Evolutionary conservation across 2,329 filamentous ascomycete genomes (phyloP).

Genomic region (Phyllosticta paracitricarpa): DNA sequence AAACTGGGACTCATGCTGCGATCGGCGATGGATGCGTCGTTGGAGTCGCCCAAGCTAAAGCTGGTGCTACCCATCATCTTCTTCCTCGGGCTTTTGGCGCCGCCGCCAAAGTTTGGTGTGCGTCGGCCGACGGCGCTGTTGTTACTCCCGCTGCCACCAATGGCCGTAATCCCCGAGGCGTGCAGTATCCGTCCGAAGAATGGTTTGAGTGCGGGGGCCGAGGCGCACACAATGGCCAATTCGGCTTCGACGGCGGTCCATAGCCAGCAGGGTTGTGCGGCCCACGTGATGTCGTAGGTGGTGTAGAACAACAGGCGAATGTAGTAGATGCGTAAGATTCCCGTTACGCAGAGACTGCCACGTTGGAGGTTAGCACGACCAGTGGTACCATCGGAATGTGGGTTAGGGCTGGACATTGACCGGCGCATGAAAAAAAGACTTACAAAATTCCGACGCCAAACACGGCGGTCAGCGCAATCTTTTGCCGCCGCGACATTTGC

Average conservation of each 20-base stretch:
- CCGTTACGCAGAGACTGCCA: slow-evolving; percentile 24
- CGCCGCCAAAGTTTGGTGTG: not conserved
- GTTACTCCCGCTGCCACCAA: not conserved
- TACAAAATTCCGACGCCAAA: slow-evolving; percentile 35
- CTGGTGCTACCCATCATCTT: not conserved
- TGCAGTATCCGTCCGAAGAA: slow-evolving; percentile 18
- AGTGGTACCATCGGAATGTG: not conserved
- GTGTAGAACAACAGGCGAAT: slow-evolving; percentile 23
- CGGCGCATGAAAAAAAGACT: slow-evolving; percentile 9
- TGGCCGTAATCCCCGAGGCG: not conserved
- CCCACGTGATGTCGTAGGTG: slow-evolving; percentile 32
- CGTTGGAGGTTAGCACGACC: not conserved
- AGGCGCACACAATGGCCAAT: slow-evolving; percentile 34
- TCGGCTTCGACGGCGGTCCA: slow-evolving; percentile 34
- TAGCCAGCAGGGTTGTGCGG: slow-evolving; percentile 28
- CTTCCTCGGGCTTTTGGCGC: not conserved
- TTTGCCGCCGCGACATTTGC: slow-evolving; percentile 33
- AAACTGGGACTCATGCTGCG: not conserved
- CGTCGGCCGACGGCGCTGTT: not conserved
- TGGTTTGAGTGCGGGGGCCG: slow-evolving; percentile 33
- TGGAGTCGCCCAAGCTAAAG: not conserved
- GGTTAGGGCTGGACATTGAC: not conserved
- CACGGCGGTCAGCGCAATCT: slow-evolving; percentile 35
- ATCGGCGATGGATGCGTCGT: not conserved
- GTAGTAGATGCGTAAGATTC: slow-evolving; percentile 29